phyloP scores from a whole-genome alignment of 2,329 filamentous ascomycete species.

The Trichophyton verrucosum region DNA sequence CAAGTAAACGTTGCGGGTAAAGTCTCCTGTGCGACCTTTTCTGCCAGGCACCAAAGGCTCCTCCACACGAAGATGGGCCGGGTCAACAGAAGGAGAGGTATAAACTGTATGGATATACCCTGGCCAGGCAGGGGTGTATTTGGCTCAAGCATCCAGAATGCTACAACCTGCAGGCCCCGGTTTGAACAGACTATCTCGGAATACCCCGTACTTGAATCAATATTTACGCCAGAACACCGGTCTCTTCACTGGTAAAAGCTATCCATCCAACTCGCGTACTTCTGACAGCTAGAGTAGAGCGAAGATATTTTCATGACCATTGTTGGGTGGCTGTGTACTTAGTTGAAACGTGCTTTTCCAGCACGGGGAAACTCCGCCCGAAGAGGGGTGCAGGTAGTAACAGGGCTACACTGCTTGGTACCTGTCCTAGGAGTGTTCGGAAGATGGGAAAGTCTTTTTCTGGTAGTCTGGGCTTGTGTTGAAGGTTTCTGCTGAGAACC shows the following conservation, averaged over 20 bases:
- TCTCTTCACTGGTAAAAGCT: background rate
- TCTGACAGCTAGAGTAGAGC: background rate
- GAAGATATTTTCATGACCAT: background rate
- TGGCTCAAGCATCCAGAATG: background rate
- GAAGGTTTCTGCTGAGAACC: background rate
- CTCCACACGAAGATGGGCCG: background rate
- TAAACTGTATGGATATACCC: background rate
- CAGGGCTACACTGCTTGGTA: background rate
- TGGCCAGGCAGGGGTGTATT: background rate
- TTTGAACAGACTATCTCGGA: no score
- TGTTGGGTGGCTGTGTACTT: background rate
- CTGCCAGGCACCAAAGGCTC: background rate
- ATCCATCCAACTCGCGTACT: background rate
- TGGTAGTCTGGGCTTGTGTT: no score
- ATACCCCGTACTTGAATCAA: background rate
- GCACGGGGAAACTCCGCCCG: background rate
- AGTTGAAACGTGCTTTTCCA: background rate
- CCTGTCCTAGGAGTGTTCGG: background rate
- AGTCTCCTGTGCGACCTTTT: constrained; percentile 1
- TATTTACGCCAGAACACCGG: background rate
- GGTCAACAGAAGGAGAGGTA: background rate
- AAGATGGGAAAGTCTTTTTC: background rate
- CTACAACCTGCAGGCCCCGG: no score
- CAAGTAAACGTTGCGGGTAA: constrained; percentile 1
- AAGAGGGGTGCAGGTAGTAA: background rate